Base-by-base conservation (phyloP, 345 rosid genomes). In the Schrenkiella parvula region DNA sequence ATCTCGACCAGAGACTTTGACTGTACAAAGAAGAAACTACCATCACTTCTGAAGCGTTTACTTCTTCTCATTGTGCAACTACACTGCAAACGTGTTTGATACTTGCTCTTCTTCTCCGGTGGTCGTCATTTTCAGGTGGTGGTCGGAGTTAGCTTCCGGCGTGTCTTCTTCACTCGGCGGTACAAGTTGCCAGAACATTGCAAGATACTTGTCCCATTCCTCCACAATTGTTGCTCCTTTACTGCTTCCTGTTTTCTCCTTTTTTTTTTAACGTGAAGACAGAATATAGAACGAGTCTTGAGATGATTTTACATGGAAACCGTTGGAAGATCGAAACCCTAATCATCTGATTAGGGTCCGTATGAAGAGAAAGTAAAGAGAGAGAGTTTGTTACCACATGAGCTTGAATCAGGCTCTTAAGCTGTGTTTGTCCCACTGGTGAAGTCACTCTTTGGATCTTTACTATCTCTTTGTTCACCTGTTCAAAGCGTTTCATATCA, bases 141-240 rank as follows among this genome's bases (percentile, higher is more conserved):
- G 84, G 31, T 79, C 86, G 1, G 95, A 84, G 67, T 82, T 84
- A 52, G 97, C 99, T 82, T 95, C 99, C 0, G 93, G 99, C 18
- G 96, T 91, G 86, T 95, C 99, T 83, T 95, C 99, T 84, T 95
- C 99, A 38, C 97, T 91, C 21, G 99, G 99, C 5, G 99, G 99
- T 58, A 95, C 96, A 56, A 95, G 81, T 84, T 91, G 96, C 99
- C 99, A 85, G 78, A 95, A 91, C 72, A 88, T 88, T 59, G 90
- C 69, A 10, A 95, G 82, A 76, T 84, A 88, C 39, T 60, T 80
- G 41, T 91, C 96, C 97, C 99, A 91, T 55, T 89, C 96, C 55
- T 81, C 62, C 64, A 95, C 79, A 51, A 95, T 84, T 43, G 72
- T 77, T 8, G 84, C 77, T 5, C 99, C 97, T 84, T 89, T 91